Conservation (phyloP, 495 filamentous ascomycete species). For the Aspergillus biplanus region DNA sequence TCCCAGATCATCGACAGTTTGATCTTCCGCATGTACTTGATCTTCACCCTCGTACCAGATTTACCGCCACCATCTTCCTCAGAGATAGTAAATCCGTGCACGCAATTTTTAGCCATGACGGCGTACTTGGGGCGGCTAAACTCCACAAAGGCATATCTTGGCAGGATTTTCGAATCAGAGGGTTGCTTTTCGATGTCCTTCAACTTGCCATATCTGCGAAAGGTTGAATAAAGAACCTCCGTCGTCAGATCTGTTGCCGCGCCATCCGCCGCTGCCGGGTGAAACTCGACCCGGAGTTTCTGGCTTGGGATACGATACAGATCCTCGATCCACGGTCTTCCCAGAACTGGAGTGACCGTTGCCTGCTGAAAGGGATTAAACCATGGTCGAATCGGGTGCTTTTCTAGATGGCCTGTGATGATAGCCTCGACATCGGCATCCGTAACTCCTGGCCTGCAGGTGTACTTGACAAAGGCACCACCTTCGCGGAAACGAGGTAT, state of each 20-base stretch:
- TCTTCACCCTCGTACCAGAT: slow-evolving; percentile 69
- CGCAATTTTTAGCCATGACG: slow-evolving; percentile 87
- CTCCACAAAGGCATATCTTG: slow-evolving; percentile 77
- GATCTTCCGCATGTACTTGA: slow-evolving; percentile 79
- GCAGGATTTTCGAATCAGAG: slow-evolving; percentile 78
- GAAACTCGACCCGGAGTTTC: slow-evolving; percentile 80
- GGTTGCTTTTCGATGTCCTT: slow-evolving; percentile 78
- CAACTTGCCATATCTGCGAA: slow-evolving; percentile 87
- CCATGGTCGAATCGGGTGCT: slow-evolving; percentile 81
- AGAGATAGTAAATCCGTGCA: slow-evolving; percentile 78
- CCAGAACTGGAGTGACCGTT: slow-evolving; percentile 69
- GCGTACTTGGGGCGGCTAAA: slow-evolving; percentile 71
- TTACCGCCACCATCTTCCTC: slow-evolving; percentile 72
- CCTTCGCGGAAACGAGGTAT: slow-evolving; percentile 86
- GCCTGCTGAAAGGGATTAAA: slow-evolving; percentile 82
- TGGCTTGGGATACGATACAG: slow-evolving; percentile 78
- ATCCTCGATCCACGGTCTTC: slow-evolving; percentile 95
- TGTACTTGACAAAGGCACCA: slow-evolving; percentile 91
- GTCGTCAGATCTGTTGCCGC: slow-evolving; percentile 78
- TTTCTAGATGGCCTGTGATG: slow-evolving; percentile 58
- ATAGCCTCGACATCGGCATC: slow-evolving; percentile 61
- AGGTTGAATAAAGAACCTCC: slow-evolving; percentile 84
- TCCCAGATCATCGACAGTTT: slow-evolving; percentile 80
- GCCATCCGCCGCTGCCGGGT: slow-evolving; percentile 65
- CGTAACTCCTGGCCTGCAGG: slow-evolving; percentile 55